Base-by-base conservation (phyloP, 1,139 yeast genomes). In the Taphrina deformans region DNA sequence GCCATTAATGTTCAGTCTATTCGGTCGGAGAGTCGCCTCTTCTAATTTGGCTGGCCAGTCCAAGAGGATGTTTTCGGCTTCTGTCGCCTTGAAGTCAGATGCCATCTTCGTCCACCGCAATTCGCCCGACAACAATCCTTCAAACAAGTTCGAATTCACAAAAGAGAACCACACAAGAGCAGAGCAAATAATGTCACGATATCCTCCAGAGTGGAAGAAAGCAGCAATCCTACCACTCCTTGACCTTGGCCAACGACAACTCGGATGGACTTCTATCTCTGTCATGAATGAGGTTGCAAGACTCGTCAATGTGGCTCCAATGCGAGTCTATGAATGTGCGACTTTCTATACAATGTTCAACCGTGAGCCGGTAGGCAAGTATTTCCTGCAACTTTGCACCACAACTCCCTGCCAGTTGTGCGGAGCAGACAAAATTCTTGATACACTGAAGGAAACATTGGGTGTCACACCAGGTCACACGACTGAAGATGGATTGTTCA, bases 271-370 rank as follows among this genome's bases (percentile, higher is more conserved):
- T 58, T 88, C 96, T 58, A 88, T 90, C 70, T 82, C 92, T 29
- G 96, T 91, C 69, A 89, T 93, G 93, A 90, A 92, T 79, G 91
- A 92, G 75, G 96, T 89, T 52, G 96, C 96, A 68, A 85, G 87
- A 77, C 74, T 87, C 73, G 82, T 89, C 73, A 93, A 89, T 73
- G 87, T 89, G 87, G 96, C 96, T 35, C 96, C 96, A 69, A 89
- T 89, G 96, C 85, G 96, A 79, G 96, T 89, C 35, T 89, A 89
- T 76, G 96, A 89, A 76, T 96, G 89, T 68, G 96, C 96, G 48
- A 88, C 96, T 58, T 89, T 89, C 79, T 89, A 89, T 79, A 89
- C 96, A 72, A 89, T 89, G 96, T 89, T 86, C 80, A 88, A 88
- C 79, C 85, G 96, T 77, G 82, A 83, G 71, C 96, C 96, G 65